Evolutionary conservation across 2,329 filamentous ascomycete genomes (phyloP), one percentile per base, ranked within the genome.

Genomic region (Cytospora mali): DNA sequence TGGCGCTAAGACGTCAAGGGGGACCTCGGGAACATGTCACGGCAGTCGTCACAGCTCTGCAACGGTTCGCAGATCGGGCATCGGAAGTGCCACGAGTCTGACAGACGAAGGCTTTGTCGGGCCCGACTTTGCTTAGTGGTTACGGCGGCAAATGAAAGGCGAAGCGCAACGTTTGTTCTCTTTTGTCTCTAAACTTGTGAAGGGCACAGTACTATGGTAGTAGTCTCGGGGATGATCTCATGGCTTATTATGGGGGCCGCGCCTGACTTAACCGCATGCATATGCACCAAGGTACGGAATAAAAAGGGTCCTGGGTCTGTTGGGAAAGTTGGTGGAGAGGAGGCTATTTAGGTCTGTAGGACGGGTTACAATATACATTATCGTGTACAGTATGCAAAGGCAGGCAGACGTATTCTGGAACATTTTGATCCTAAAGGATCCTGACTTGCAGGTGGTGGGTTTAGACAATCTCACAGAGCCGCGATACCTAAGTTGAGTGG

Each of bases 101-200:
- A 14, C n/a, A 10, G 18, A 39, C 10, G 35, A 48, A 6, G 18
- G n/a, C n/a, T 28, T 29, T 46, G 33, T 28, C 21, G 27, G 29
- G 35, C 31, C 18, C 39, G 51, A 25, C 31, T 33, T n/a, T 51
- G 39, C 49, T 28, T 31, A 52, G 14, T 35, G 49, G 57, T 29
- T 60, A 33, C 35, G 48, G 49, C 57, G 57, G 57, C 50, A 60
- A 48, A n/a, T 25, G 25, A 21, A 46, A 48, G 52, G n/a, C 25
- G n/a, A 46, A 53, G 33, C 46, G 57, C 49, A 53, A 60, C 57
- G 57, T 29, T 53, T 10, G 35, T 54, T n/a, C n/a, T n/a, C 31
- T 28, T 51, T 48, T 27, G 54, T 60, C 48, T 60, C 27, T 35
- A 27, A n/a, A n/a, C n/a, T n/a, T n/a, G n/a, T n/a, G n/a, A n/a